phyloP scores from a whole-genome alignment of 1,139 yeast species.

The Blastobotrys buckinghamii region DNA sequence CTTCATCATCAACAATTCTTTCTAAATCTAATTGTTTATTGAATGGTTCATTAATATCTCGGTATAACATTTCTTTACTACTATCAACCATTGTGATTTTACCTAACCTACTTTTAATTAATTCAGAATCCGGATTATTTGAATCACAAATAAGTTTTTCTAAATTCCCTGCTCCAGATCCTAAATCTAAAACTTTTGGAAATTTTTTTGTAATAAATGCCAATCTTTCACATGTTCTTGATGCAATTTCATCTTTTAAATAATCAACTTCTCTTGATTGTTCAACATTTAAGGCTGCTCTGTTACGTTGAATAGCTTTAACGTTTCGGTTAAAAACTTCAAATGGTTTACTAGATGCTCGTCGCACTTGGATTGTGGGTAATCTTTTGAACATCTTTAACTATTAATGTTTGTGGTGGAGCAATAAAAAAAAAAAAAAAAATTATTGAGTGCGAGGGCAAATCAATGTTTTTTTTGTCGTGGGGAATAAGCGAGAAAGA shows the following conservation, averaged over 20 bases:
- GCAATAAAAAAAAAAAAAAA: neutral
- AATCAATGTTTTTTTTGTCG: no score
- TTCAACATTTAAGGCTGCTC: slow-evolving; percentile 42
- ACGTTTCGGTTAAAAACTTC: slow-evolving; percentile 63
- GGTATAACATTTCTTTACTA: slow-evolving; percentile 45
- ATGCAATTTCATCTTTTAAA: slow-evolving; percentile 67
- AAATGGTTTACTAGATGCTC: slow-evolving; percentile 21
- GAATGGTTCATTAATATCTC: slow-evolving; percentile 42
- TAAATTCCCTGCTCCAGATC: slow-evolving; percentile 65
- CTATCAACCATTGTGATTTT: slow-evolving; percentile 66
- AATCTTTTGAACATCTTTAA: neutral
- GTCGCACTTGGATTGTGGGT: neutral
- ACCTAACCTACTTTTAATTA: slow-evolving; percentile 48
- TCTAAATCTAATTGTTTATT: slow-evolving; percentile 44
- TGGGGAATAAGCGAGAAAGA: no score
- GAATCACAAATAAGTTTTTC: slow-evolving; percentile 35
- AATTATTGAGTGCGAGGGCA: neutral
- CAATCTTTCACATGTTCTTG: slow-evolving; percentile 65
- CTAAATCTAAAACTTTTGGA: slow-evolving; percentile 59
- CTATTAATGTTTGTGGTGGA: no score
- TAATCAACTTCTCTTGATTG: slow-evolving; percentile 64
- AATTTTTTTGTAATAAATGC: slow-evolving; percentile 67
- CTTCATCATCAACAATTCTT: slow-evolving; percentile 61
- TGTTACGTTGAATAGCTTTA: slow-evolving; percentile 54
- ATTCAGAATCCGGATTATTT: slow-evolving; percentile 41